Conservation (phyloP, 2,329 filamentous ascomycete genomes). For the Penicillium capsulatum region DNA sequence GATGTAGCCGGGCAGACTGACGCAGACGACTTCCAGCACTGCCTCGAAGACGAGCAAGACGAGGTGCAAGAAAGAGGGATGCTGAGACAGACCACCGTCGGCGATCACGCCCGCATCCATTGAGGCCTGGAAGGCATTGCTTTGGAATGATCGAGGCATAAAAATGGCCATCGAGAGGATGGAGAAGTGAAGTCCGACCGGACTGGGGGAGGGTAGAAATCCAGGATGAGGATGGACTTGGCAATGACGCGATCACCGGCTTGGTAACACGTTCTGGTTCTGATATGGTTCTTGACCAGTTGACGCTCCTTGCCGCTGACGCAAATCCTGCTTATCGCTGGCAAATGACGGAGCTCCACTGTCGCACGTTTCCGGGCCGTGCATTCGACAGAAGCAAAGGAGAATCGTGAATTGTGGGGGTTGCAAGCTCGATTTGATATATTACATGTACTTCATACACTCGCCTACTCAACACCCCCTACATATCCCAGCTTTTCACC, state of each 20-base stretch:
- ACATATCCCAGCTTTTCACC: constrained; percentile 80
- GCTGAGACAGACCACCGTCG: constrained; percentile 31
- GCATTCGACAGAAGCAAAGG: no score
- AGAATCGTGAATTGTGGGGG: no score
- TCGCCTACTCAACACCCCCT: constrained; percentile 21
- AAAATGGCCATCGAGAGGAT: constrained; percentile 42
- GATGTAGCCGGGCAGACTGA: constrained; percentile 90
- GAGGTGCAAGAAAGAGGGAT: constrained; percentile 56
- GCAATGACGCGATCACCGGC: not conserved
- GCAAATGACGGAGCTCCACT: not conserved
- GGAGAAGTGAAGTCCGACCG: constrained; percentile 13
- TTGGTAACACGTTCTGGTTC: no score
- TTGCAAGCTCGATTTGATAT: no score
- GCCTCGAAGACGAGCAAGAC: constrained; percentile 87
- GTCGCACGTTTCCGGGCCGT: constrained; percentile 21
- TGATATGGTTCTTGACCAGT: no score
- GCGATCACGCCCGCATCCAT: constrained; percentile 18
- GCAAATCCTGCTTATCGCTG: no score
- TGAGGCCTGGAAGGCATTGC: constrained; percentile 31
- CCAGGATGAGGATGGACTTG: not conserved
- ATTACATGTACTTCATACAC: not conserved
- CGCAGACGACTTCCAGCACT: constrained; percentile 90
- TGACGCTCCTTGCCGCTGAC: no score
- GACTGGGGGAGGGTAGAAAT: not conserved
- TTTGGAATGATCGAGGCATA: constrained; percentile 48